Base-by-base conservation (phyloP, 2,329 filamentous ascomycete genomes). In the Colletotrichum sp. region DNA sequence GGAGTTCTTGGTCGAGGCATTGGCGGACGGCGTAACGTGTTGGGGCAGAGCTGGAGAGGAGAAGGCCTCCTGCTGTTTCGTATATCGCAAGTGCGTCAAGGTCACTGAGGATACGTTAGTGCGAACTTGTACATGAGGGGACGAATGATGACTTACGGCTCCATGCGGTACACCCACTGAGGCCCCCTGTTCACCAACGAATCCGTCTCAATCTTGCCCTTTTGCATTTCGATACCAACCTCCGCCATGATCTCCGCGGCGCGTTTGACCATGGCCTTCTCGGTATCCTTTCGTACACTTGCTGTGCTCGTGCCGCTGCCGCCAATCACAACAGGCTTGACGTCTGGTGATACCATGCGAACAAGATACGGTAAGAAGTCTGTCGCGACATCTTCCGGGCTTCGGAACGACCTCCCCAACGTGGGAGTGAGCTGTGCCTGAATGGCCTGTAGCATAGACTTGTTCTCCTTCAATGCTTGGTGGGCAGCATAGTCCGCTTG, bases 11-110 rank as follows among this genome's bases (percentile, higher is more conserved):
- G 81, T 98, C 96, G 2, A 99, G 90, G 10, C 98, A 96, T 83
- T 98, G 96, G 26, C 97, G 93, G 7, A 99, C 94, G 2, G 96
- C 96, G 81, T 95, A 99, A n/a, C 97, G 92, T 0, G 95, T 95
- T 0, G 95, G 95, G 1, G 92, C 92, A 12, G 92, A 90, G 3
- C 91, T 90, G 49, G 89, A 87, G 18, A 91, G 86, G 3, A 88
- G 80, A 6, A 89, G 86, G 6, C 91, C 87, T 3, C 89, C 86
- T 9, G 90, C 91, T 0, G 95, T 95, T 79, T 95, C 93, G 80
- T 95, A 99, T 1, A 90, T 90, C 1, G 94, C 90, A 0, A 99
- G 89, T 10, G 90, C 88, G 84, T 99, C 97, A n/a, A 99, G 89
- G 73, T 92, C 89, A 62, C 90, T 92, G 57, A 30, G 18, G 6